phyloP scores from a whole-genome alignment of 208 protist genomes.

The Leishmania guyanensis region DNA sequence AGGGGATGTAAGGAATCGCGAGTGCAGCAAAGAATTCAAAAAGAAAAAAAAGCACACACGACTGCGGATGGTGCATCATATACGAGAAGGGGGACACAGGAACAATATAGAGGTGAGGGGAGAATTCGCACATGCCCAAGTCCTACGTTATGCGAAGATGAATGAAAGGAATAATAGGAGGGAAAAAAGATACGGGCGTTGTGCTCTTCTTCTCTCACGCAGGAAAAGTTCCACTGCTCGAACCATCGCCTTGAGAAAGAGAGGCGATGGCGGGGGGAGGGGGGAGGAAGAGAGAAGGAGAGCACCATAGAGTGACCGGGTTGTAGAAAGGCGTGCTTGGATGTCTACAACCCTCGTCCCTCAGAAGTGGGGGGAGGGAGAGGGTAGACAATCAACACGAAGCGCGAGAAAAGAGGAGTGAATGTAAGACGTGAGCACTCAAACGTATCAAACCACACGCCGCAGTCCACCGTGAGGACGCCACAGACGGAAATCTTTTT shows the following conservation, averaged over 20 bases:
- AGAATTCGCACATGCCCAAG: background rate
- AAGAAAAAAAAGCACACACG: background rate
- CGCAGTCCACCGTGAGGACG: background rate
- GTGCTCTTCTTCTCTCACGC: background rate
- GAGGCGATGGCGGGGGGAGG: background rate
- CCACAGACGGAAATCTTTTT: background rate
- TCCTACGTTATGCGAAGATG: background rate
- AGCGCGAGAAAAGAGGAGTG: background rate
- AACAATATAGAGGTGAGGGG: background rate
- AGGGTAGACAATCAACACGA: constrained; percentile 1
- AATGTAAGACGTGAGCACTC: background rate
- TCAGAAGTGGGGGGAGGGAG: background rate
- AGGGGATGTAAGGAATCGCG: background rate
- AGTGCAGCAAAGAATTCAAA: background rate
- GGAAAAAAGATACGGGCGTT: background rate
- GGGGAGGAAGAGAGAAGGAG: background rate
- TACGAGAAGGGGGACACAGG: background rate
- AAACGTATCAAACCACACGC: background rate
- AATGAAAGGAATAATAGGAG: background rate
- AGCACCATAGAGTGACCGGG: background rate
- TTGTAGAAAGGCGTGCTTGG: background rate
- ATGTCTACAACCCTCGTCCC: background rate
- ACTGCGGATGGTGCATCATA: background rate
- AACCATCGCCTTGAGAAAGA: background rate
- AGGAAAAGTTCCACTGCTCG: background rate